phyloP scores from a whole-genome alignment of 805 yeast species.

The Sugiyamaella marilandica region DNA sequence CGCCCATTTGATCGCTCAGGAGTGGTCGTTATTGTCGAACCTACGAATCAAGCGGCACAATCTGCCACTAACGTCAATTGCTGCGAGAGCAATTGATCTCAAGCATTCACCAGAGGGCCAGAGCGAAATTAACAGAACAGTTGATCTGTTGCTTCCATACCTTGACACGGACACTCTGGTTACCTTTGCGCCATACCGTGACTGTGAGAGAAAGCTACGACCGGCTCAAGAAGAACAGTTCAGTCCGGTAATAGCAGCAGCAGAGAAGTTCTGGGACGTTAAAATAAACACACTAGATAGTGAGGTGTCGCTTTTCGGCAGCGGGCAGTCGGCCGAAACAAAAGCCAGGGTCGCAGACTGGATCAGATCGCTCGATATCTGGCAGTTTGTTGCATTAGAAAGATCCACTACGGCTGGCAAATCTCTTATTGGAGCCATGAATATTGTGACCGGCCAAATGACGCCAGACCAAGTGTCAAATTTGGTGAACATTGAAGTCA shows the following conservation, averaged over 20 bases:
- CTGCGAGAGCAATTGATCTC: conserved; percentile 83
- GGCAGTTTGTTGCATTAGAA: conserved; percentile 86
- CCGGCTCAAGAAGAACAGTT: conserved; percentile 73
- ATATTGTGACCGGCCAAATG: conserved; percentile 44
- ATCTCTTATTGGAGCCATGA: conserved; percentile 77
- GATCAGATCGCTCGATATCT: conserved; percentile 56
- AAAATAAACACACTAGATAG: conserved; percentile 64
- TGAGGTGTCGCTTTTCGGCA: conserved; percentile 78
- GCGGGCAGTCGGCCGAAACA: conserved; percentile 58
- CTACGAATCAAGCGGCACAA: conserved; percentile 68
- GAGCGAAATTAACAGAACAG: conserved; percentile 52
- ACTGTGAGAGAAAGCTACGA: conserved; percentile 80
- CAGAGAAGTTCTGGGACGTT: conserved; percentile 54
- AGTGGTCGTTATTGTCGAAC: conserved; percentile 71
- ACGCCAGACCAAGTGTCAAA: conserved; percentile 67
- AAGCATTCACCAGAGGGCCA: conserved; percentile 33
- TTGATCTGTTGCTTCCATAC: conserved; percentile 63
- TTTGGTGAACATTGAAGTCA: conserved; percentile 75
- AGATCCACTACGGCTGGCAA: conserved; percentile 81
- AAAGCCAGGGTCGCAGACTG: conserved; percentile 60
- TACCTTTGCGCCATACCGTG: conserved; percentile 73
- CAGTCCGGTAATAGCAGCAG: conserved; percentile 64
- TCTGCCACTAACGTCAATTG: conserved; percentile 82
- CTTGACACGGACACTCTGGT: conserved; percentile 92
- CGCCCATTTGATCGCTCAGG: conserved; percentile 75